Base-by-base conservation (phyloP, 441 rosid species). In the Gossypium laxum region DNA sequence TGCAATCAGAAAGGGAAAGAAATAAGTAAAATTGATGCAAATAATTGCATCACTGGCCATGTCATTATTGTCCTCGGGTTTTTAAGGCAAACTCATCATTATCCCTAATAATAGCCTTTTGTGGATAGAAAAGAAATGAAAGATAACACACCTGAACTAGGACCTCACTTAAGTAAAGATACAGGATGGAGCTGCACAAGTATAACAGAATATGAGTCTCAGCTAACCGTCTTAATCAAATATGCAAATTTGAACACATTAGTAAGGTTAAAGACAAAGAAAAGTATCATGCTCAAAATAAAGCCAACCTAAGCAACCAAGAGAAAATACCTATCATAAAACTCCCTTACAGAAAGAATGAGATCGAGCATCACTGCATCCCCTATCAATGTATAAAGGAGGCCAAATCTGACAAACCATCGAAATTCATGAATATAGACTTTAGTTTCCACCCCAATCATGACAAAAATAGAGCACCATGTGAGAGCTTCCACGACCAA, bases 341-440 rank as follows among this genome's bases (percentile, higher is more conserved):
- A 88, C 75, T 84, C 91, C 79, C 86, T 91, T 76, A 84, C 85
- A 10, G 94, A 74, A 19, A 91, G 84, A 79, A 92, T 67, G 77
- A 96, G 92, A 78, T 89, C 88, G 75, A 91, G 59, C 90, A 93
- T 78, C 67, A 91, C 99, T 32, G 86, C 87, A 80, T 91, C 92
- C 65, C 92, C 99, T 58, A 96, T 83, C 78, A 91, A 86, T 60
- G 87, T 82, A 73, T 91, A 96, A 68, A 93, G 59, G 69, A 91
- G 81, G 52, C 89, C 97, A 60, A 90, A 93, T 82, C 97, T 84
- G 75, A 96, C 93, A 84, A 84, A 86, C 99, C 98, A 96, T 68
- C 99, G 95, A 64, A 91, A 79, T 61, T 96, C 94, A 32, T 64
- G 76, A 77, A 96, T 80, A 78, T 96, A 96, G 58, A 90, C 84